phyloP scores from a whole-genome alignment of 2,329 filamentous ascomycete species.

The Achaetomium macrosporum region DNA sequence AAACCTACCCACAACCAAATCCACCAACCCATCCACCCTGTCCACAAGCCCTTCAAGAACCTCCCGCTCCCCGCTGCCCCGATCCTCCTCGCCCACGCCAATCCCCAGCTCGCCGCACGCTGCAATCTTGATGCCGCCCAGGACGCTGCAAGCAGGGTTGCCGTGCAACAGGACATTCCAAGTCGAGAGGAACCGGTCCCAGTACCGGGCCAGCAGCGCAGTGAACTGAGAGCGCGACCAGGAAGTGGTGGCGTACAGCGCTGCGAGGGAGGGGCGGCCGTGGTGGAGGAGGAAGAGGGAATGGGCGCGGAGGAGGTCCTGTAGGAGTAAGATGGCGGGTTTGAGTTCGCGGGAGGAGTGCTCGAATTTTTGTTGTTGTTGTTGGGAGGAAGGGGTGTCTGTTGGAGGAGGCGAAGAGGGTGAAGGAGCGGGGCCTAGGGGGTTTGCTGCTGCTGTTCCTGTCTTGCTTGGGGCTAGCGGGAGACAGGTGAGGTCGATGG shows the following conservation, averaged over 20 bases:
- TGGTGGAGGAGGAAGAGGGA: constrained; percentile 84
- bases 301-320: constrained; percentile 79
- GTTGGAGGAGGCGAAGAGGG: constrained; percentile 1
- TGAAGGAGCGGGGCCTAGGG: neutral
- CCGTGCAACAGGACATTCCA: constrained; percentile 92
- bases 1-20: constrained; percentile 82
- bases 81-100: constrained; percentile 91
- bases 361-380: constrained; percentile 47
- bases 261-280: constrained; percentile 62
- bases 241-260: constrained; percentile 55
- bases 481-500: constrained; percentile 71
- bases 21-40: constrained; percentile 76
- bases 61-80: constrained; percentile 87
- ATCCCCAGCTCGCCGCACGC: constrained; percentile 87
- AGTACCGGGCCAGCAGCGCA: constrained; percentile 69
- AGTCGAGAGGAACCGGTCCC: constrained; percentile 61
- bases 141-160: constrained; percentile 75
- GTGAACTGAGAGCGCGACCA: constrained; percentile 59
- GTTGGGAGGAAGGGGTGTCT: neutral
- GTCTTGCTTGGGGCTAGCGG: constrained; percentile 49
- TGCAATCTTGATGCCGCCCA: constrained; percentile 79
- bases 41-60: constrained; percentile 83
- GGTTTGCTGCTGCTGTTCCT: neutral
- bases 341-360: constrained; percentile 90
- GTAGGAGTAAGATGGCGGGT: constrained; percentile 67